phyloP scores from a whole-genome alignment of 768 basidiomycete genomes.

The Suillus subaureus region DNA sequence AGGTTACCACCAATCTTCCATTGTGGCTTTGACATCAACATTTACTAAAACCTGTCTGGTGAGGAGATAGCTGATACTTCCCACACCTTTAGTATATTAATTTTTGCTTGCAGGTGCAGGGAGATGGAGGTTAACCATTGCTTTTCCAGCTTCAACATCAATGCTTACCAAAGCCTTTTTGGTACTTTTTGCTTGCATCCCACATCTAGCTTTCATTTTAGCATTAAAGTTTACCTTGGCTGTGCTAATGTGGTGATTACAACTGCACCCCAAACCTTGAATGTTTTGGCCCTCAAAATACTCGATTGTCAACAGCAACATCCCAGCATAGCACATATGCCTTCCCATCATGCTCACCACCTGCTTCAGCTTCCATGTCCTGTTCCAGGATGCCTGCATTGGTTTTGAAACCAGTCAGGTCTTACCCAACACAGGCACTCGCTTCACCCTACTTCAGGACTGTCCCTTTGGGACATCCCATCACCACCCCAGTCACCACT shows the following conservation, averaged over 20 bases:
- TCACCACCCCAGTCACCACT: too few species aligned
- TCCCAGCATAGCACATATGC: background rate
- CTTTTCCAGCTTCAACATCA: too few species aligned
- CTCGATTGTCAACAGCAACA: background rate
- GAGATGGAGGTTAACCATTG: background rate
- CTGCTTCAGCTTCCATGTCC: background rate
- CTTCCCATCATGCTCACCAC: background rate
- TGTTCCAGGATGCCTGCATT: background rate
- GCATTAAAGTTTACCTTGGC: too few species aligned
- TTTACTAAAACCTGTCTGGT: too few species aligned
- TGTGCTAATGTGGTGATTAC: too few species aligned
- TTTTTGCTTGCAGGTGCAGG: too few species aligned
- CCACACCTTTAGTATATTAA: too few species aligned
- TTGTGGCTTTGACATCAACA: too few species aligned
- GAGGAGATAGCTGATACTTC: too few species aligned
- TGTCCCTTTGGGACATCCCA: background rate
- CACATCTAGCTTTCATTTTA: background rate
- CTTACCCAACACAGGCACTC: background rate
- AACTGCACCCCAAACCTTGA: too few species aligned
- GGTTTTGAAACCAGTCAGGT: background rate
- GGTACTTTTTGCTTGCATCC: background rate
- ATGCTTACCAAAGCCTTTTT: background rate
- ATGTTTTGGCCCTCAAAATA: too few species aligned
- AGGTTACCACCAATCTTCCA: too few species aligned
- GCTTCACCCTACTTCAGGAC: background rate